Evolutionary conservation across 495 filamentous ascomycete species (phyloP).

Genomic region (Aspergillus baeticus): DNA sequence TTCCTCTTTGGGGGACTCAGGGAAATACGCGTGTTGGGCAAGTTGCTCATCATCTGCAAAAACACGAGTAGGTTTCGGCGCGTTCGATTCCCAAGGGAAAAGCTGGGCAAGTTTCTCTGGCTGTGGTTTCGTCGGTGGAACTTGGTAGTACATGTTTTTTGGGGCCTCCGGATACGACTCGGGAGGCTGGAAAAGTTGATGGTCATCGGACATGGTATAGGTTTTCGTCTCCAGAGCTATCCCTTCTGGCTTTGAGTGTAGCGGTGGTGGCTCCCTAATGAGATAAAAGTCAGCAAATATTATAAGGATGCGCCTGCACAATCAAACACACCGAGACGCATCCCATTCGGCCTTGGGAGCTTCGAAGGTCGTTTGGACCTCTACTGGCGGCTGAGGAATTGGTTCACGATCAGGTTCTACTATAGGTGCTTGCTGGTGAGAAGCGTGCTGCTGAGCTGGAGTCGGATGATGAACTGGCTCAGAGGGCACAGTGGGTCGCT

Average conservation of each 20-base stretch:
- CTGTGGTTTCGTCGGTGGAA: conserved; percentile 60
- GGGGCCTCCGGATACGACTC: conserved; percentile 76
- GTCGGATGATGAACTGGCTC: conserved; percentile 2
- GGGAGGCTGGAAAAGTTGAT: conserved; percentile 70
- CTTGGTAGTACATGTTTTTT: conserved; percentile 78
- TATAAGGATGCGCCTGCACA: not conserved
- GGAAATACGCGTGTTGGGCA: conserved; percentile 16
- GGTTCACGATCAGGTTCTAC: conserved; percentile 25
- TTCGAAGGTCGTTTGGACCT: conserved; percentile 33
- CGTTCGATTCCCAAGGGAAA: conserved; percentile 81
- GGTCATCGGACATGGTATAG: conserved; percentile 75
- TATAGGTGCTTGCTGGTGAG: conserved; percentile 37
- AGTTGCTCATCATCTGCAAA: conserved; percentile 57
- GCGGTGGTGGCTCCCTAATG: conserved; percentile 73
- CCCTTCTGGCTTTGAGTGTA: conserved; percentile 74
- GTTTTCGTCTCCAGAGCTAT: conserved; percentile 66
- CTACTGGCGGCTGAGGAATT: conserved; percentile 38
- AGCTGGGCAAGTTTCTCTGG: conserved; percentile 60
- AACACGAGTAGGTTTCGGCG: conserved; percentile 66
- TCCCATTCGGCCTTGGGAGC: conserved; percentile 65
- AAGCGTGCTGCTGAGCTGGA: conserved; percentile 11
- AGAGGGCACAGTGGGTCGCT: conserved; percentile 4
- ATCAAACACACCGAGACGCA: conserved; percentile 58
- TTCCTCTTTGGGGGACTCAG: conserved; percentile 33
- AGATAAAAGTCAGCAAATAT: conserved; percentile 21